Evolutionary conservation across 495 filamentous ascomycete species (phyloP).

Genomic region (Talaromyces thailandensis): DNA sequence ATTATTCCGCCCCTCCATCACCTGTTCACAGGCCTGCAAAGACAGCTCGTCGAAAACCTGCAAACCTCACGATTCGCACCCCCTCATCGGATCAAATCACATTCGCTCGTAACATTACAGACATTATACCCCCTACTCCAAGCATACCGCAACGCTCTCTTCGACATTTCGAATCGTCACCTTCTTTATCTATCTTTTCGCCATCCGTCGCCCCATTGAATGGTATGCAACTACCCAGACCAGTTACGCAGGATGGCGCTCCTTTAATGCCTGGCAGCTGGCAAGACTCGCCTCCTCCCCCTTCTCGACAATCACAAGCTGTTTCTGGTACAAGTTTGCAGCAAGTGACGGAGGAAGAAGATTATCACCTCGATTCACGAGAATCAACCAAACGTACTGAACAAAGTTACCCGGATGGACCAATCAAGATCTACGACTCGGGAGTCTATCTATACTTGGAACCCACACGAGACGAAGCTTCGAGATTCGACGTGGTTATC

Average conservation of each 20-base stretch:
- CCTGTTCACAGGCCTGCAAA: constrained; percentile 73
- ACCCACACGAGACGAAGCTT: constrained; percentile 75
- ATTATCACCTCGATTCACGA: constrained; percentile 62
- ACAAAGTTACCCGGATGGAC: constrained; percentile 86
- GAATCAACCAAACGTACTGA: constrained; percentile 54
- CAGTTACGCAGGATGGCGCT: constrained; percentile 26
- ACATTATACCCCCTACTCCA: constrained; percentile 38
- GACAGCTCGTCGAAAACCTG: constrained; percentile 66
- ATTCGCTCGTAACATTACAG: constrained; percentile 24
- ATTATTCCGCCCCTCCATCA: constrained; percentile 68
- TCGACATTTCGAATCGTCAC: constrained; percentile 62
- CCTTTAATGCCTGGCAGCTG: constrained; percentile 16
- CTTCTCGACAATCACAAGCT: constrained; percentile 5
- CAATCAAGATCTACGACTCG: constrained; percentile 86
- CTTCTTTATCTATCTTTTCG: constrained; percentile 51
- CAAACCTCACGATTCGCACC: constrained; percentile 62
- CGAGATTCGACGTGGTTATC: constrained; percentile 82
- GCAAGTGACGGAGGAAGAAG: constrained; percentile 57
- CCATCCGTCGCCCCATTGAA: constrained; percentile 49
- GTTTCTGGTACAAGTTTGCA: constrained; percentile 14
- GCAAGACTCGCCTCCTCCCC: constrained; percentile 24
- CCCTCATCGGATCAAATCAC: constrained; percentile 40
- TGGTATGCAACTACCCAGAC: constrained; percentile 55
- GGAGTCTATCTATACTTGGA: constrained; percentile 89
- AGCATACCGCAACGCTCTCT: constrained; percentile 38